Base-by-base conservation (phyloP, 2,329 filamentous ascomycete genomes). In the Parafenestella ontariensis region DNA sequence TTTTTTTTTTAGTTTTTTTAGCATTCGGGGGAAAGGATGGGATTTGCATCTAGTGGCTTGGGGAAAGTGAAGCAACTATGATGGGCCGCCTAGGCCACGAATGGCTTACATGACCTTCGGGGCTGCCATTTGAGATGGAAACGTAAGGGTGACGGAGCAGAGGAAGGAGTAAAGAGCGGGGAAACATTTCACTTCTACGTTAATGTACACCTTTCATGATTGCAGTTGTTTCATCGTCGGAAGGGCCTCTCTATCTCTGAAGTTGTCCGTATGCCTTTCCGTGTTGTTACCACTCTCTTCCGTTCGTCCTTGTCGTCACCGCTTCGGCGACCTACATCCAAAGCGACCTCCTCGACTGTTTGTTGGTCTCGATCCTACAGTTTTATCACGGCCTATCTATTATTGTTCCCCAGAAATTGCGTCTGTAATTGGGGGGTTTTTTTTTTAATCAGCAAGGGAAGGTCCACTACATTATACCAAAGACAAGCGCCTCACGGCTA, bases 181-280 rank as follows among this genome's bases (percentile, higher is more conserved):
- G 34, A 20, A 37, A 34, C 33, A 18, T 4, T 40, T 48, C 41
- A 42, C 36, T 53, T 53, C 44, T 48, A 46, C 26, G 29, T n/a
- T 21, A 58, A 58, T 56, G 56, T 58, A 58, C 52, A 58, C 55
- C 40, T 24, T 52, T 49, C 37, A 40, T 40, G 21, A 40, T 40
- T n/a, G 37, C 9, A 39, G 11, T 40, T 23, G 5, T 40, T 40
- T 40, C 7, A 11, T 40, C 21, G 37, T 23, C 15, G 37, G 18
- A 40, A 23, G 20, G 34, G 18, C 15, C 10, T 24, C 37, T 39
- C 13, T 26, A 9, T 26, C 29, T 31, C 13, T 34, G 31, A 34
- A 34, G 31, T 13, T 31, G 28, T 13, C 11, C 9, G 24, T 26
- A 9, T 31, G 28, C 28, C 13, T 6, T 31, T 31, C 3, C 28